A percentile compares a stretch with the other conserved stretches of the same genome.
phyloP scores from a whole-genome alignment of 2,329 filamentous ascomycete genomes.

The Diaporthe amygdali region DNA sequence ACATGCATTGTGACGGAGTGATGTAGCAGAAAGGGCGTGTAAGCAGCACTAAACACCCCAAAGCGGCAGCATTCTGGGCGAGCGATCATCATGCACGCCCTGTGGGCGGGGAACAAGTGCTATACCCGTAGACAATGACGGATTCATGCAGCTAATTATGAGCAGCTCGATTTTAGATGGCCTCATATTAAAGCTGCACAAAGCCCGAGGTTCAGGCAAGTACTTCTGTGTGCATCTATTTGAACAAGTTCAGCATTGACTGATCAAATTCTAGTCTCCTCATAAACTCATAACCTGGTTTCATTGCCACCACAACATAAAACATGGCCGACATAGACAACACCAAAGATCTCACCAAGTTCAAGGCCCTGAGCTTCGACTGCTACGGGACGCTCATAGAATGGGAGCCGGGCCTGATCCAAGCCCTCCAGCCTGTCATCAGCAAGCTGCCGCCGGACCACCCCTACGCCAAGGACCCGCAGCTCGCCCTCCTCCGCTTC shows the following conservation, averaged over 20 bases:
- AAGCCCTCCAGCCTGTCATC: constrained; percentile 56
- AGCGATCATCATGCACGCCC: background rate
- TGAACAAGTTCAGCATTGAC: background rate
- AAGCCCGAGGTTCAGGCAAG: background rate
- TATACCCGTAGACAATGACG: too few relatives aligned
- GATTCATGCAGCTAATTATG: background rate
- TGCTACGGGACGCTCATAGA: constrained; percentile 82
- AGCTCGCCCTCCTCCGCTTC: constrained; percentile 47
- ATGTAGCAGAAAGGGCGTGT: background rate
- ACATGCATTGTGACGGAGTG: background rate
- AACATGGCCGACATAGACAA: constrained; percentile 16
- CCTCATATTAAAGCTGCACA: background rate
- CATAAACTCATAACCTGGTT: background rate
- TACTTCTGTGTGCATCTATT: background rate
- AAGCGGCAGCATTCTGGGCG: constrained; percentile 1
- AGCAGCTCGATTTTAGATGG: background rate
- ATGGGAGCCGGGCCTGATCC: constrained; percentile 72
- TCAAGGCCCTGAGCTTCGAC: constrained; percentile 69
- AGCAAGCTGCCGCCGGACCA: constrained; percentile 45
- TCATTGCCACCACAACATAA: background rate
- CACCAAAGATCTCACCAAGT: constrained; percentile 32
- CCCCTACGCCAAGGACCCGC: constrained; percentile 41
- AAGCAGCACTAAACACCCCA: background rate
- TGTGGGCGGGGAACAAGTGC: constrained; percentile 2
- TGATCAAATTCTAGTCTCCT: background rate